phyloP scores from a whole-genome alignment of 805 yeast genomes.

The Brettanomyces bruxellensis region DNA sequence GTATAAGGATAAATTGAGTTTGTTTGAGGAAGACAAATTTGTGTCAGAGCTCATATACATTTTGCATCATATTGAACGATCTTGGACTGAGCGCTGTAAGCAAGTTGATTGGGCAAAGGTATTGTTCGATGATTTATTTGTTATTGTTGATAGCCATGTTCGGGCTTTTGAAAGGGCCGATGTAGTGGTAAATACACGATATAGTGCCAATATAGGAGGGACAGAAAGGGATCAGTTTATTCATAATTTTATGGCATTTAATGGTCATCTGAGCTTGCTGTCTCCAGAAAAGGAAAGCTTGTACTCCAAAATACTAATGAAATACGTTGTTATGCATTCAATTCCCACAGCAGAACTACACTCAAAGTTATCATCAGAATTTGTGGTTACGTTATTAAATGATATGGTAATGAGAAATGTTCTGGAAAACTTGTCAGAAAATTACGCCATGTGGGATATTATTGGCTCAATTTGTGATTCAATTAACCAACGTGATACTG shows the following conservation, averaged over 20 bases:
- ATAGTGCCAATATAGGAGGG: not conserved
- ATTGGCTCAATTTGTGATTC: slow-evolving; percentile 16
- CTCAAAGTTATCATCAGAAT: slow-evolving; percentile 30
- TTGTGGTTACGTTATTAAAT: slow-evolving; percentile 31
- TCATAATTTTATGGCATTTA: slow-evolving; percentile 8
- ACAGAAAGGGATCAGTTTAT: slow-evolving; percentile 7
- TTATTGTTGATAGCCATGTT: slow-evolving; percentile 25
- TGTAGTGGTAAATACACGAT: slow-evolving; percentile 10
- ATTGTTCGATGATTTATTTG: slow-evolving; percentile 37
- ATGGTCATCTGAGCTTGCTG: slow-evolving; percentile 17
- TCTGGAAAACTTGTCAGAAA: slow-evolving; percentile 37
- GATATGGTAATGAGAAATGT: slow-evolving; percentile 34
- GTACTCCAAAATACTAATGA: slow-evolving; percentile 29
- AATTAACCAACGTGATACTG: not conserved
- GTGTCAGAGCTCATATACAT: slow-evolving; percentile 30
- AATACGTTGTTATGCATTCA: slow-evolving; percentile 25
- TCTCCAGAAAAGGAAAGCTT: slow-evolving; percentile 16
- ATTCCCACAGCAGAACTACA: slow-evolving; percentile 33
- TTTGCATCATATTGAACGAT: slow-evolving; percentile 9
- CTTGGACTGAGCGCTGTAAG: not conserved
- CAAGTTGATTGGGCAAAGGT: slow-evolving; percentile 26
- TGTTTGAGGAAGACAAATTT: slow-evolving; percentile 31
- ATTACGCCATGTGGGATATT: slow-evolving; percentile 43
- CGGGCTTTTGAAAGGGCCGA: slow-evolving; percentile 6
- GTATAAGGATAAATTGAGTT: slow-evolving; percentile 23